Evolutionary conservation across 2,329 filamentous ascomycete species (phyloP).

Genomic region (Cladosporium phlei): DNA sequence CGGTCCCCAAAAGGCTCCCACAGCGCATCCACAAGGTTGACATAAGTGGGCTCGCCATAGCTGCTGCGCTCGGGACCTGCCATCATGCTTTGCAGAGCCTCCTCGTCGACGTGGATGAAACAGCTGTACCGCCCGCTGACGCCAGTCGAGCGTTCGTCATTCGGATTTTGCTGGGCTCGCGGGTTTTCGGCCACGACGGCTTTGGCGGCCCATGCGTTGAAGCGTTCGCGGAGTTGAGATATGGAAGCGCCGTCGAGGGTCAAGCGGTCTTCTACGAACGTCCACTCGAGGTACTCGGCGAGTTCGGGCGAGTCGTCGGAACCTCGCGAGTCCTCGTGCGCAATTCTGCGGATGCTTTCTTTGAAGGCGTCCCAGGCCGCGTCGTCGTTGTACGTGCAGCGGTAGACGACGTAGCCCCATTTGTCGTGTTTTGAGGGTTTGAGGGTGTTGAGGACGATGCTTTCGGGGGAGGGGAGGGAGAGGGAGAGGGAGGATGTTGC

Average conservation of each 20-base stretch:
- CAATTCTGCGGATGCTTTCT: background rate
- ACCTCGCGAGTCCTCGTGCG: background rate
- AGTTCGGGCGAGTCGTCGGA: constrained; percentile 6
- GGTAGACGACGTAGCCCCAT: constrained; percentile 22
- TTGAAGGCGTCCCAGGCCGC: constrained; percentile 16
- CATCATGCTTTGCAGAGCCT: background rate
- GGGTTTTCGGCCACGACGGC: background rate
- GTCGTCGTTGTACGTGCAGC: constrained; percentile 17
- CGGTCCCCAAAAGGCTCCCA: background rate
- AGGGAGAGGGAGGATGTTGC: background rate
- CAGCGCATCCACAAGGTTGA: constrained; percentile 1
- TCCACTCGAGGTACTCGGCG: constrained; percentile 1
- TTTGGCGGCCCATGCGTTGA: constrained; percentile 3
- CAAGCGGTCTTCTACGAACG: background rate
- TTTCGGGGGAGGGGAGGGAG: background rate
- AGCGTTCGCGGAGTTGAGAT: background rate
- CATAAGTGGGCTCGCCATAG: background rate
- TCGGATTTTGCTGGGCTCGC: background rate
- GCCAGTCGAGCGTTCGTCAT: background rate
- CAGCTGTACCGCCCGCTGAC: background rate
- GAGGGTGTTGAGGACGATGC: background rate
- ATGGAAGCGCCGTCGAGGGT: background rate
- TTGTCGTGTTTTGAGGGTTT: constrained; percentile 13
- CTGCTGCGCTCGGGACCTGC: background rate
- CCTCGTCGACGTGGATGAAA: constrained; percentile 3